These are phyloP conservation scores for Phyllosticta citribraziliensis DNA, from an alignment of 2,329 filamentous ascomycete genomes.

Conservation along the genomic window DNA sequence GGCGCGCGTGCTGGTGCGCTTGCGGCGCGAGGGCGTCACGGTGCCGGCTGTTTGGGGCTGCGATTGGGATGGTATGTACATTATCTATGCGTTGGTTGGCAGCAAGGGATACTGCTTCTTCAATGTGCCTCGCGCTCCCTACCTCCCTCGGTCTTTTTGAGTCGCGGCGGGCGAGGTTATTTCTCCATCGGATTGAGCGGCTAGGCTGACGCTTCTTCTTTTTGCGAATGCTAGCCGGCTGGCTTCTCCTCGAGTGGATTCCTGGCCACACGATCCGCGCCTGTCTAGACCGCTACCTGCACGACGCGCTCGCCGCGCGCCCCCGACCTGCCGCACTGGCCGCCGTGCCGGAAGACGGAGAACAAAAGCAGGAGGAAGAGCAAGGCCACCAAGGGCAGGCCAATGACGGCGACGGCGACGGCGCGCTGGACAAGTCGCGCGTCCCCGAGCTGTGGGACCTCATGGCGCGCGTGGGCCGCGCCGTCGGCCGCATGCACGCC, in stretches of 20 bases:
- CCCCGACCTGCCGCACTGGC: neutral
- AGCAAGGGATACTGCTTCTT: no score
- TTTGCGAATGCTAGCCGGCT: neutral
- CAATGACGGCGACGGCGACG: no score
- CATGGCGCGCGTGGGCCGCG: slow-evolving; percentile 59
- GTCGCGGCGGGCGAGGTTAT: slow-evolving; percentile 55
- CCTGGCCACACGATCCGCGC: slow-evolving; percentile 8
- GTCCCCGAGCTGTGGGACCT: slow-evolving; percentile 43
- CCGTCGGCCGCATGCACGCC: slow-evolving; percentile 67
- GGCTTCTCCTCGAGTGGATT: slow-evolving; percentile 10
- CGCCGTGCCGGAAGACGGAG: neutral
- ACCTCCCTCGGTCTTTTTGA: no score
- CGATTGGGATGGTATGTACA: slow-evolving; percentile 42
- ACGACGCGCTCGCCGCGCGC: neutral
- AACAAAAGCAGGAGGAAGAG: neutral
- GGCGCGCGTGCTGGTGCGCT: slow-evolving; percentile 72
- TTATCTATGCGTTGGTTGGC: slow-evolving; percentile 34
- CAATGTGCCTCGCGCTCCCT: no score
- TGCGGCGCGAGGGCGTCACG: slow-evolving; percentile 64
- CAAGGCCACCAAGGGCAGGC: neutral
- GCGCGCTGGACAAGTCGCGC: slow-evolving; percentile 1
- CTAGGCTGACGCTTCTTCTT: slow-evolving; percentile 10
- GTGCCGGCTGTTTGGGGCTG: slow-evolving; percentile 73
- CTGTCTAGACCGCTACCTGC: slow-evolving; percentile 9
- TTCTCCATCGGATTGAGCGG: slow-evolving; percentile 28